phyloP scores from a whole-genome alignment of 164 flowering plant genomes.

The Buxus sempervirens region DNA sequence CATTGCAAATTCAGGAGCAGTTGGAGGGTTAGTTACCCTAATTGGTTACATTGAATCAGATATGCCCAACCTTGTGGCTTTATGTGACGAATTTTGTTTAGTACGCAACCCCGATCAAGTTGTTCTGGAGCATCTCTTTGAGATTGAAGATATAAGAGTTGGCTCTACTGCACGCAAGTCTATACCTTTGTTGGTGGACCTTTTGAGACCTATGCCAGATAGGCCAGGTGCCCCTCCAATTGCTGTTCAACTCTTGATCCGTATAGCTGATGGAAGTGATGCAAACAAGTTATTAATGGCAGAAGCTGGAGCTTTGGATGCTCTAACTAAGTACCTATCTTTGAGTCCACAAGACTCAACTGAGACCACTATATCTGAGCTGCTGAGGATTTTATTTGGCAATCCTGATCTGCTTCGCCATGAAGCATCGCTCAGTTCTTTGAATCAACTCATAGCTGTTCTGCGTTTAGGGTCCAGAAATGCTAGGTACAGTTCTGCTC shows the following conservation, averaged over 20 bases:
- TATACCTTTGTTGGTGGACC: slow-evolving; percentile 77
- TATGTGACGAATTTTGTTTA: slow-evolving; percentile 70
- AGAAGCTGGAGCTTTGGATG: slow-evolving; percentile 88
- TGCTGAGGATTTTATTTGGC: slow-evolving; percentile 66
- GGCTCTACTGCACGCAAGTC: slow-evolving; percentile 73
- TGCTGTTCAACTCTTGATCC: slow-evolving; percentile 60
- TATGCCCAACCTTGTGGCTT: slow-evolving; percentile 59
- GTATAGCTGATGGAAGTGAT: slow-evolving; percentile 75
- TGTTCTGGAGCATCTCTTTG: slow-evolving; percentile 67
- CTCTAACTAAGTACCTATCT: slow-evolving; percentile 70
- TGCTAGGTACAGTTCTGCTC: slow-evolving; percentile 71
- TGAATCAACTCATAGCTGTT: slow-evolving; percentile 77
- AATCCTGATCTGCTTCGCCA: slow-evolving; percentile 56
- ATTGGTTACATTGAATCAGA: slow-evolving; percentile 68
- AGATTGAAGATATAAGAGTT: slow-evolving; percentile 66
- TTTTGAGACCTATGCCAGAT: slow-evolving; percentile 83
- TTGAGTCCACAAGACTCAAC: slow-evolving; percentile 79
- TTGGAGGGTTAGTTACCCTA: slow-evolving; percentile 55
- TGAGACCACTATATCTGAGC: slow-evolving; percentile 60
- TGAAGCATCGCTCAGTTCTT: slow-evolving; percentile 63
- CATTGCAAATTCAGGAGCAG: slow-evolving; percentile 80
- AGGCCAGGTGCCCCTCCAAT: slow-evolving; percentile 79
- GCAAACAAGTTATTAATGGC: slow-evolving; percentile 74
- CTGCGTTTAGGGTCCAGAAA: slow-evolving; percentile 74
- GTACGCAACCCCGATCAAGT: slow-evolving; percentile 60